These are phyloP conservation scores for Hypoxylon sp. DNA, from an alignment of 2,329 filamentous ascomycete species.

Conservation along the genomic window DNA sequence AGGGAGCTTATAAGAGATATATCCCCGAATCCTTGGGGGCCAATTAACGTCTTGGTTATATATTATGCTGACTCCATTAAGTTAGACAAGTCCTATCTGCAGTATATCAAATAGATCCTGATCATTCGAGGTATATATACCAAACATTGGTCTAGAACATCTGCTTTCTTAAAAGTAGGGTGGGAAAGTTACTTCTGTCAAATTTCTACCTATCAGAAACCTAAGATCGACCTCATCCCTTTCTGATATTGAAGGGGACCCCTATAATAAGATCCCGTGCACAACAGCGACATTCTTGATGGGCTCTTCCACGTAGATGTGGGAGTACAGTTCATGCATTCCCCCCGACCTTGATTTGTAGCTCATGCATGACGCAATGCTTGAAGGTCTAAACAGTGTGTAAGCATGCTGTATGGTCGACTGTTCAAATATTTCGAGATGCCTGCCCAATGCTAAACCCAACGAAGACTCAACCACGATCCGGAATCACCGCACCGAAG, in stretches of 20 bases:
- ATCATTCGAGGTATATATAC: not conserved
- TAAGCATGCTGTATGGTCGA: not conserved
- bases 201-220: not conserved
- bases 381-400: not conserved
- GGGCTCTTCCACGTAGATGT: slow-evolving; percentile 4
- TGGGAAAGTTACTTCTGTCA: not conserved
- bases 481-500: not conserved
- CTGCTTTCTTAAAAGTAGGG: not conserved
- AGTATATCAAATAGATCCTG: not conserved
- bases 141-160: slow-evolving; percentile 1
- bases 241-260: not conserved
- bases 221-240: not conserved
- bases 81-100: not conserved
- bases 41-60: slow-evolving; percentile 13
- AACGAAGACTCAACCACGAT: not conserved
- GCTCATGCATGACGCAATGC: slow-evolving; percentile 12
- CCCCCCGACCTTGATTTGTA: slow-evolving; percentile 16
- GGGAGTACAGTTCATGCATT: slow-evolving; percentile 12
- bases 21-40: slow-evolving; percentile 5
- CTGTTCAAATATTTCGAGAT: not conserved
- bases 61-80: not conserved
- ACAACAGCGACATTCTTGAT: not conserved
- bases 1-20: slow-evolving; percentile 4
- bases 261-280: slow-evolving; percentile 1
- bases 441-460: slow-evolving; percentile 1